A percentile compares a stretch with the other conserved stretches of the same genome.
Conservation (phyloP, 352 stramenopile genomes). For the Phytophthora ohioensis region DNA sequence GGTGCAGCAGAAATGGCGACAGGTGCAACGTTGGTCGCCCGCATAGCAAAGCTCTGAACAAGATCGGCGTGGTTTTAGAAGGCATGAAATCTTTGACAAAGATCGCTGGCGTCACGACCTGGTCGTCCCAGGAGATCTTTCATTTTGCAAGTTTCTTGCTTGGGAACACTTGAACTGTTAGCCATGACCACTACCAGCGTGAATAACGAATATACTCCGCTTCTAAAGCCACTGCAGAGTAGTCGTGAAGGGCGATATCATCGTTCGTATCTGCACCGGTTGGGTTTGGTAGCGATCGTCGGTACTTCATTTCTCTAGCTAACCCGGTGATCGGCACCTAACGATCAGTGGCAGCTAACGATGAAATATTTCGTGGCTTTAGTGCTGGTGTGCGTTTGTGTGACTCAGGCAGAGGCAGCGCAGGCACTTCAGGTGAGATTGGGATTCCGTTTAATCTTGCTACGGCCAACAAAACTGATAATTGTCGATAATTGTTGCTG, state of each 20-base stretch:
- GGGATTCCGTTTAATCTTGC: too few relatives aligned
- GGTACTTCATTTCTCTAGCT: not conserved
- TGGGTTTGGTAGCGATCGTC: slow-evolving; percentile 6
- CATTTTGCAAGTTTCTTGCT: not conserved
- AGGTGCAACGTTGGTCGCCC: too few relatives aligned
- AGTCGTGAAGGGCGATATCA: not conserved
- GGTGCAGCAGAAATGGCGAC: too few relatives aligned
- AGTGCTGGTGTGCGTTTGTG: slow-evolving; percentile 11
- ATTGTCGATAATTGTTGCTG: not conserved
- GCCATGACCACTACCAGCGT: not conserved
- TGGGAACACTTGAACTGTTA: not conserved
- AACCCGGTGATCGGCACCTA: not conserved
- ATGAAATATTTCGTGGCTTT: not conserved
- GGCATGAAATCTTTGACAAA: too few relatives aligned
- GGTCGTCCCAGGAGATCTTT: not conserved
- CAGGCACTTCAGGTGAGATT: slow-evolving; percentile 15
- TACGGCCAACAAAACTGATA: not conserved
- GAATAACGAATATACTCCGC: not conserved
- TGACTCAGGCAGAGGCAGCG: slow-evolving; percentile 18
- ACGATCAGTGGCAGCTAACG: not conserved
- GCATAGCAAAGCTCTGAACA: too few relatives aligned
- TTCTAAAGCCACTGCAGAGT: not conserved
- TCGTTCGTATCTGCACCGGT: not conserved
- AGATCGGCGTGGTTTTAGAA: too few relatives aligned
- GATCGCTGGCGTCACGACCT: too few relatives aligned